Evolutionary conservation across 306 rosid genomes (phyloP), one percentile per base, ranked within the genome.

Genomic region (Cicer bijugum): DNA sequence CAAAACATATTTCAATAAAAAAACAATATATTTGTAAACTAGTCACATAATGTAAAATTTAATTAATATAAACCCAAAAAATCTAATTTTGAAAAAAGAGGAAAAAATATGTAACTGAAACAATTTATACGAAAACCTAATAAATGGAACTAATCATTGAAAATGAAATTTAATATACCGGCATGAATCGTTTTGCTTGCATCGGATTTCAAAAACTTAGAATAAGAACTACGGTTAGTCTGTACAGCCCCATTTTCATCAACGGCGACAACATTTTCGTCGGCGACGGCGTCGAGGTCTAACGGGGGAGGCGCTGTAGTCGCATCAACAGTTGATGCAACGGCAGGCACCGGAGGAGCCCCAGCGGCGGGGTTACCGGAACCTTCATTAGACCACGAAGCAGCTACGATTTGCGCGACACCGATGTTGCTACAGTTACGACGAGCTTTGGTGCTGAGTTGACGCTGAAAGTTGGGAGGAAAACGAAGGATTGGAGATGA

Each of bases 371-470:
- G 19, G 81, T 48, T 4, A 83, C 82, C 42, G 5, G 67, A 5
- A 23, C 43, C 42, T 64, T 76, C 81, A 88, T 94, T 86, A 9
- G 98, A 90, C 98, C 98, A 91, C 80, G 98, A 94, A 53, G 98
- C 97, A 11, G 97, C 96, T n/a, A 94, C 98, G 78, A 94, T 86
- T 82, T 94, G 98, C 1, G 98, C 98, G 48, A 94, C 97, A 10
- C 97, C 97, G 84, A 94, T 94, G 86, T 94, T 94, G 88, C 98
- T 88, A 81, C 98, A 94, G 80, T 94, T 94, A 66, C 97, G 82
- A 37, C 97, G 92, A 2, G 98, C 96, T 85, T 94, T 91, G 57
- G 82, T 91, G 89, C 98, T 91, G 17, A 94, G 87, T 84, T 91
- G 97, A 71, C 95, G 90, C 74, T 86, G 92, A 51, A 94, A 94